phyloP scores from a whole-genome alignment of 2,329 filamentous ascomycete species.

The Sporothrix schenckii region DNA sequence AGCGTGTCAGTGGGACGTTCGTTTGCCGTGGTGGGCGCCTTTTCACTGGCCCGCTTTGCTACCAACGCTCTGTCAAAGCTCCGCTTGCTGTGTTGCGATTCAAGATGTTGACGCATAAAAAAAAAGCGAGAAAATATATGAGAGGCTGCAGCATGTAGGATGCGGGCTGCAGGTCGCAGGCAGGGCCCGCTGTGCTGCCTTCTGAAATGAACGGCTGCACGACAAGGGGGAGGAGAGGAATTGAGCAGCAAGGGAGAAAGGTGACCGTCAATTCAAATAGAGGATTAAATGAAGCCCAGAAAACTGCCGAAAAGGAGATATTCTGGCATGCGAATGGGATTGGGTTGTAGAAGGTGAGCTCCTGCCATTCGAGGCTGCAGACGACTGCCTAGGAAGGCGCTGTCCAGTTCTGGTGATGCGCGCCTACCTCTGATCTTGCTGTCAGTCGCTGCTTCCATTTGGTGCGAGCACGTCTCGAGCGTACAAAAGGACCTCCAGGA shows the following conservation, averaged over 20 bases:
- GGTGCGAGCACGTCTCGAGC: constrained; percentile 6
- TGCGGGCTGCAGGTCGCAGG: constrained; percentile 19
- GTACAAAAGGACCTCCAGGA: constrained; percentile 1
- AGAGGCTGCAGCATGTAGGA: constrained; percentile 25
- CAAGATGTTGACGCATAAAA: constrained; percentile 8
- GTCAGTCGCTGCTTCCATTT: too few species aligned
- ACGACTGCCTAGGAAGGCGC: constrained; percentile 23
- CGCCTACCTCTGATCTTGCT: constrained; percentile 26
- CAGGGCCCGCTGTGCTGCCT: constrained; percentile 28
- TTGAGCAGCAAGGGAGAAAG: constrained; percentile 11
- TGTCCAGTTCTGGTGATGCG: constrained; percentile 5
- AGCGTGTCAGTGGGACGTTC: background rate
- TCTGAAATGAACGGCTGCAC: constrained; percentile 33
- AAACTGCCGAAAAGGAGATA: background rate
- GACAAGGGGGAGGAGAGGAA: constrained; percentile 30
- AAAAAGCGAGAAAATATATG: background rate
- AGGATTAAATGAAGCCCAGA: constrained; percentile 10
- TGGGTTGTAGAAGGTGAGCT: constrained; percentile 6
- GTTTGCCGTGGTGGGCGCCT: background rate
- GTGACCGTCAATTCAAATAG: background rate
- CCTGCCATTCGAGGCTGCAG: constrained; percentile 23
- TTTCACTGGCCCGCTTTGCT: background rate
- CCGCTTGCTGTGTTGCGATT: background rate
- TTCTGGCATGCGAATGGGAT: constrained; percentile 20
- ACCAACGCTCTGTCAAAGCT: constrained; percentile 2